Evolutionary conservation across 73 alveolate species (phyloP).

Genomic region (Paramecium sexaurelia): DNA sequence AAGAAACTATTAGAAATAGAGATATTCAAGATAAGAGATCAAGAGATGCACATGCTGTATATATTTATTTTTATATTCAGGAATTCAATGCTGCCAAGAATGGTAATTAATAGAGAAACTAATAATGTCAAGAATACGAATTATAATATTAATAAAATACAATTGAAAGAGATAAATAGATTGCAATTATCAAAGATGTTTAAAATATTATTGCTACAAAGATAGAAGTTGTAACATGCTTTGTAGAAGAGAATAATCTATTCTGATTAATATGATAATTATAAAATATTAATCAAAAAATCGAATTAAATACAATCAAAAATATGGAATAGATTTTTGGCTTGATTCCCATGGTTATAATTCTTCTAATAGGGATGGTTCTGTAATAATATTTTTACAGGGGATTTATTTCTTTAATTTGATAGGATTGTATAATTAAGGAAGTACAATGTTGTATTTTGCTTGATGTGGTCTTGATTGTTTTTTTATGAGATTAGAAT

Average conservation of each 20-base stretch:
- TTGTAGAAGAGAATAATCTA: conserved; percentile 34
- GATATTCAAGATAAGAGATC: conserved; percentile 43
- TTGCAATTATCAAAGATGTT: conserved; percentile 37
- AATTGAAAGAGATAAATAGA: conserved; percentile 49
- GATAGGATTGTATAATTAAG: background rate
- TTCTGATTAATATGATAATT: background rate
- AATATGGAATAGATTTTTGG: background rate
- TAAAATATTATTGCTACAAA: conserved; percentile 21
- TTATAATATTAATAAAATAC: conserved; percentile 38
- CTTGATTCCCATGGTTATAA: conserved; percentile 14
- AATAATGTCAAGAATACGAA: conserved; percentile 35
- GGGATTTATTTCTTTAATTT: background rate
- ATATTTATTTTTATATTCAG: background rate
- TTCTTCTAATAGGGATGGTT: background rate
- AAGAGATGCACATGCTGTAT: conserved; percentile 57
- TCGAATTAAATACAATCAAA: background rate
- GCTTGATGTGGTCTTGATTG: background rate
- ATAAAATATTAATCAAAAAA: background rate
- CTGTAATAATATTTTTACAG: background rate
- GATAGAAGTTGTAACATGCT: background rate
- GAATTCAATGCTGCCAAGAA: conserved; percentile 48
- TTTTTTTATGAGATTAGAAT: background rate
- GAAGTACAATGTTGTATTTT: background rate
- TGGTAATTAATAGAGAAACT: background rate
- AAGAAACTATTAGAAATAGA: conserved; percentile 44